A percentile compares a stretch with the other conserved stretches of the same genome.
Evolutionary conservation across 2,329 filamentous ascomycete genomes (phyloP).

Genomic region (Aspergillus pseudonomiae): DNA sequence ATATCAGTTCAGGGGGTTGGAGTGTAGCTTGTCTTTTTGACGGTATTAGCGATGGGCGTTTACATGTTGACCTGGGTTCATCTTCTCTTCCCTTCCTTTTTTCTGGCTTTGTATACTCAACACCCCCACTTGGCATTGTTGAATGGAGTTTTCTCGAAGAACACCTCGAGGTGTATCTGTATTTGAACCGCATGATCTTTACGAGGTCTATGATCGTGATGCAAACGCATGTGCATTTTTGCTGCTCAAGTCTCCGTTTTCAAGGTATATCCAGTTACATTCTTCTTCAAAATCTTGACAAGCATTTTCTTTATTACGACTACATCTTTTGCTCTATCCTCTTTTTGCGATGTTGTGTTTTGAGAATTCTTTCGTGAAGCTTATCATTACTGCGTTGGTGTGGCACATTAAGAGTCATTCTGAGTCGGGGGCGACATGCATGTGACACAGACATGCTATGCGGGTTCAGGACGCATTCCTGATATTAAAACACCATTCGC

Average conservation of each 20-base stretch:
- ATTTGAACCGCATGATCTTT: background rate
- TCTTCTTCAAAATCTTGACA: background rate
- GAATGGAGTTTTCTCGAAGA: background rate
- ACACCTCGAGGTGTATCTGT: background rate
- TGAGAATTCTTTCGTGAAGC: conserved; percentile 1
- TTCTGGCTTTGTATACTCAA: background rate
- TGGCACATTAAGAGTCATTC: conserved; percentile 1
- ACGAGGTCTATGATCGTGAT: background rate
- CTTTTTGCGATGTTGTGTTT: background rate
- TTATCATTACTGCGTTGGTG: conserved; percentile 14
- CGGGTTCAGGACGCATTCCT: conserved; percentile 4
- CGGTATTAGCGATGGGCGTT: background rate
- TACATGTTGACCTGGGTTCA: background rate
- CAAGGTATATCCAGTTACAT: background rate
- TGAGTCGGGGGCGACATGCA: background rate
- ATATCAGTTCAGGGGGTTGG: conserved; percentile 4
- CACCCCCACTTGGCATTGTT: background rate
- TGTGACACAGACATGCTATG: background rate
- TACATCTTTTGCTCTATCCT: background rate
- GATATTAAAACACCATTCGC: background rate
- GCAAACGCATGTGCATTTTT: background rate
- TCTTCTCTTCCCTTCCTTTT: background rate
- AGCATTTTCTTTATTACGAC: background rate
- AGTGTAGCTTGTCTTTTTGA: background rate
- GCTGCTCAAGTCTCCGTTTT: background rate